Evolutionary conservation across 768 basidiomycete genomes (phyloP).

Genomic region (Tephrocybe sp.): DNA sequence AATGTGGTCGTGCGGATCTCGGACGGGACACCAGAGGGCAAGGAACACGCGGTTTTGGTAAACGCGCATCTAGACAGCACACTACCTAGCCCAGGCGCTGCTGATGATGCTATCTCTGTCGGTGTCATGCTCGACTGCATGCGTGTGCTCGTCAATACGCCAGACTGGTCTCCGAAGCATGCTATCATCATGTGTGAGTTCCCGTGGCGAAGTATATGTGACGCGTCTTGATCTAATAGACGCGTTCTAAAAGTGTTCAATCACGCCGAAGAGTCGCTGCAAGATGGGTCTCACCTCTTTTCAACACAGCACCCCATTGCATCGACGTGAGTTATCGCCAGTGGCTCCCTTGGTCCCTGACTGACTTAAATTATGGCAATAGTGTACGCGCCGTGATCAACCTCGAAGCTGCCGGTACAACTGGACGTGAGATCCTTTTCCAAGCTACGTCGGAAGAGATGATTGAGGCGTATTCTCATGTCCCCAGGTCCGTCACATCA

Average conservation of each 20-base stretch:
- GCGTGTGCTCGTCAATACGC: slow-evolving; percentile 69
- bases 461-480: slow-evolving; percentile 87
- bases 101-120: slow-evolving; percentile 86
- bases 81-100: slow-evolving; percentile 84
- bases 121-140: slow-evolving; percentile 92
- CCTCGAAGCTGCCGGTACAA: slow-evolving; percentile 89
- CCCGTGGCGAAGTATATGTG: not conserved
- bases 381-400: slow-evolving; percentile 88
- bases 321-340: slow-evolving; percentile 52
- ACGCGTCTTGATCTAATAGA: not conserved
- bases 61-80: slow-evolving; percentile 79
- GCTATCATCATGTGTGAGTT: slow-evolving; percentile 80
- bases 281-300: slow-evolving; percentile 93
- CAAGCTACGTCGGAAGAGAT: slow-evolving; percentile 96
- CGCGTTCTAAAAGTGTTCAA: slow-evolving; percentile 76
- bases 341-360: not conserved
- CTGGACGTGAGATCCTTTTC: slow-evolving; percentile 88
- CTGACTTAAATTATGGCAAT: slow-evolving; percentile 1
- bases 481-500: slow-evolving; percentile 66
- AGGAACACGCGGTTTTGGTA: slow-evolving; percentile 81
- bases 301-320: slow-evolving; percentile 84
- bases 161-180: slow-evolving; percentile 71
- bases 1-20: slow-evolving; percentile 91
- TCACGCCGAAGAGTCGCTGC: slow-evolving; percentile 90
- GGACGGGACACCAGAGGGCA: slow-evolving; percentile 66